phyloP scores from a whole-genome alignment of 2,329 filamentous ascomycete species.

The Talaromyces marneffei region DNA sequence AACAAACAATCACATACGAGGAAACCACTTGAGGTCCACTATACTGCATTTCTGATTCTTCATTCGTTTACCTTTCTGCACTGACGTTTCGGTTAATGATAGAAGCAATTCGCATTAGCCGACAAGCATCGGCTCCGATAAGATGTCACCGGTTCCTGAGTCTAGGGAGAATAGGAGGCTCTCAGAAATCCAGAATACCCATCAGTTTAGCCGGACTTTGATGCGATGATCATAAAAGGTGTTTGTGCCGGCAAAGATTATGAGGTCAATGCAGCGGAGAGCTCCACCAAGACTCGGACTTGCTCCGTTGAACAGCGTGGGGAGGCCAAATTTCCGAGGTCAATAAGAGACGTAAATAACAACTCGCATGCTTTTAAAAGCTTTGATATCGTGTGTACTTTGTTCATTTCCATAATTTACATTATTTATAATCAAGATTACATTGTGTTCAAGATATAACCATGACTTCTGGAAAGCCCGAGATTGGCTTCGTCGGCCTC shows the following conservation, averaged over 20 bases:
- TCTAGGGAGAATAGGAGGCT: background rate
- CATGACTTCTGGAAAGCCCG: conserved; percentile 37
- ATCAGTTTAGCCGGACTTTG: background rate
- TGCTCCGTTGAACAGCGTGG: conserved; percentile 3
- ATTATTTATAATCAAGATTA: background rate
- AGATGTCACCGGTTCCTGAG: background rate
- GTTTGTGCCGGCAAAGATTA: background rate
- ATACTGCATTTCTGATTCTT: background rate
- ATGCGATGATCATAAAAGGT: background rate
- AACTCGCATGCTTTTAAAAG: background rate
- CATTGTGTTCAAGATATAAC: conserved; percentile 36
- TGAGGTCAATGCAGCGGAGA: background rate
- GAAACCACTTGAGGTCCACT: background rate
- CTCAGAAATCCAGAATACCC: too few relatives aligned
- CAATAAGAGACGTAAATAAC: background rate
- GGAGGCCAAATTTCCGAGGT: background rate
- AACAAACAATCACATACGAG: background rate
- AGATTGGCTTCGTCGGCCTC: conserved; percentile 65
- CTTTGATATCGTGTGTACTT: background rate
- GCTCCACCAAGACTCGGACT: conserved; percentile 1
- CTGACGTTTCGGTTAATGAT: background rate
- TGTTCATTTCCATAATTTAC: background rate
- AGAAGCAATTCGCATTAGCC: background rate
- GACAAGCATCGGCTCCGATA: background rate
- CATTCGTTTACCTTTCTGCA: background rate